Base-by-base conservation (phyloP, 164 flowering plant species). In the Hamamelis virginiana region DNA sequence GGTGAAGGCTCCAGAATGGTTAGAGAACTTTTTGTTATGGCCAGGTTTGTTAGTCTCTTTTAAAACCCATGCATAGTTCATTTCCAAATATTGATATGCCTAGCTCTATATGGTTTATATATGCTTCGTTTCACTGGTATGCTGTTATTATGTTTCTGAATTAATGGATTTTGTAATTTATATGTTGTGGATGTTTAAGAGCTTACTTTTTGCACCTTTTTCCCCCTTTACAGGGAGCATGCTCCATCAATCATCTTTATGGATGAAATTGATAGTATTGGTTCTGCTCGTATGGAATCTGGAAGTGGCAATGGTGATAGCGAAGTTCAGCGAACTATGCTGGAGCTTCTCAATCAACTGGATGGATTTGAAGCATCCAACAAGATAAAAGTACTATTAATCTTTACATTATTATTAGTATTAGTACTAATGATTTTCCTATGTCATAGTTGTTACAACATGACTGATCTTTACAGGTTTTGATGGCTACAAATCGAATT, bases 181-280 rank as follows among this genome's bases (percentile, higher is more conserved):
- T 33, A 33, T 28, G 51, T 33, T 6, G 41, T 33, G 41, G 2
- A 33, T 33, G 41, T 33, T 33, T 33, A 2, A 6, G 6, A 33
- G 41, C 41, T 6, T 61, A 1, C 2, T 68, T 0, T 58, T 6
- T 8, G 26, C 45, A 19, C 43, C 22, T 57, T 62, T 47, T 25
- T 68, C 67, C 22, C 13, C 4, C 52, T 47, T 65, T n/a, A 47
- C 89, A 93, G 98, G 81, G 98, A 93, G 74, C 97, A 93, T 77
- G 96, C 98, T 67, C 99, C 97, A 5, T 91, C 98, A 21, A 93
- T 96, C 77, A 93, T 93, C 45, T 96, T 96, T 69, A 95, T 95
- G 98, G 99, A 95, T 82, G 99, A 95, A 79, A 95, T 96, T n/a
- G 99, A 96, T 69, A 96, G 98, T 73, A 96, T 96, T 72, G 99